Conservation (phyloP, 2,329 filamentous ascomycete species). For the Diaporthe longicolla region DNA sequence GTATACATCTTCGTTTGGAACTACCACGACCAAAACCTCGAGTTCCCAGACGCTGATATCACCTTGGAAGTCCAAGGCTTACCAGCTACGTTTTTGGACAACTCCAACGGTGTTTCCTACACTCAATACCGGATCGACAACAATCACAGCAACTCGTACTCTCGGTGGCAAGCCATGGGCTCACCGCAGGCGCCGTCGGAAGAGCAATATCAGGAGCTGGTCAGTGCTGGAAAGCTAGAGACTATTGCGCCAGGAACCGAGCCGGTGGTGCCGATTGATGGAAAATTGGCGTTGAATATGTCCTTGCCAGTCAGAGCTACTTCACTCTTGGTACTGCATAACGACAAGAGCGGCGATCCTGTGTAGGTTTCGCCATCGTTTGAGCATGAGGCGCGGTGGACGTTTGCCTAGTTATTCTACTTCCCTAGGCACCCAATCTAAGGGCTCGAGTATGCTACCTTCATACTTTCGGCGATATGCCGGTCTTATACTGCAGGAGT, state of each 20-base stretch:
- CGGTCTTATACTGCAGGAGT: background rate
- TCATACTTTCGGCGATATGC: background rate
- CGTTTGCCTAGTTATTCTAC: background rate
- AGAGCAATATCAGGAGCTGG: slow-evolving; percentile 25
- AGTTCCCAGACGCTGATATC: slow-evolving; percentile 9
- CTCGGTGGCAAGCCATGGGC: slow-evolving; percentile 32
- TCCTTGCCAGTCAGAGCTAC: slow-evolving; percentile 28
- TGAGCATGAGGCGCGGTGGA: background rate
- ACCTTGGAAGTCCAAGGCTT: background rate
- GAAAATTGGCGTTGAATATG: background rate
- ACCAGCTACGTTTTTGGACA: background rate
- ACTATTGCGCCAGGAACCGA: background rate
- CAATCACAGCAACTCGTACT: slow-evolving; percentile 31
- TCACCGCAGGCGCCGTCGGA: slow-evolving; percentile 28
- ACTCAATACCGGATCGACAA: slow-evolving; percentile 33
- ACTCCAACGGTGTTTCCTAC: background rate
- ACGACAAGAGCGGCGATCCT: slow-evolving; percentile 6
- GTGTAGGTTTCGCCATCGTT: slow-evolving; percentile 25
- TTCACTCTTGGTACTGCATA: slow-evolving; percentile 33
- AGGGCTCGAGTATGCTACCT: background rate
- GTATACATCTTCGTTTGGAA: slow-evolving; percentile 29
- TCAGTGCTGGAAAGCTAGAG: slow-evolving; percentile 6
- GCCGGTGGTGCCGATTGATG: background rate
- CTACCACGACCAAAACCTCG: slow-evolving; percentile 28
- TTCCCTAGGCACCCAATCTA: no score